Evolutionary conservation across 169 alveolate genomes (phyloP).

Genomic region (Eimeria acervulina): DNA sequence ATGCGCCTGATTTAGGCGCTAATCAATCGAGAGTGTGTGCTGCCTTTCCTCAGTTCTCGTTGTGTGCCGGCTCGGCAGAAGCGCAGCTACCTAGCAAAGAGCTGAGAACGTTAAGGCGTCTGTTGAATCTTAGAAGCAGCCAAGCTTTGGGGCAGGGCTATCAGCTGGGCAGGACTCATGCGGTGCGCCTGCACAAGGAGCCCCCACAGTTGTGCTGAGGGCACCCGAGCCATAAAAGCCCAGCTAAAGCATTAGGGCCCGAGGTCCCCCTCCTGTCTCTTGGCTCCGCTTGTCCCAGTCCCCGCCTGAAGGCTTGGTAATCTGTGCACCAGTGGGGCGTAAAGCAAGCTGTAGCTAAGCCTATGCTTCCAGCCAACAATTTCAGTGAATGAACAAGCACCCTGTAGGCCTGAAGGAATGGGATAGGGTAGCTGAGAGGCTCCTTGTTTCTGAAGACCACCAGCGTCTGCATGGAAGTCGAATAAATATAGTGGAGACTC

Average conservation of each 20-base stretch:
- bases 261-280: neutral
- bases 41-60: neutral
- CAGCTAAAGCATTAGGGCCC: neutral
- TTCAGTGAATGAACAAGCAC: neutral
- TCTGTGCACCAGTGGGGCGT: neutral
- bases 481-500: neutral
- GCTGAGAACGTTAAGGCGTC: neutral
- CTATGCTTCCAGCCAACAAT: neutral
- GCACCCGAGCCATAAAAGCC: neutral
- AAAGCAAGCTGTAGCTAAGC: neutral
- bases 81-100: neutral
- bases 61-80: neutral
- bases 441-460: neutral
- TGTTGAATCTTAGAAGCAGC: neutral
- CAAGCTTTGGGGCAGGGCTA: neutral
- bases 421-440: neutral
- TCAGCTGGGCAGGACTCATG: neutral
- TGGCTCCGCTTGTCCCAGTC: neutral
- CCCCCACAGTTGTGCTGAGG: neutral
- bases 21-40: neutral
- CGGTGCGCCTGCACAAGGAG: neutral
- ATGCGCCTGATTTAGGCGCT: neutral
- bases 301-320: neutral
- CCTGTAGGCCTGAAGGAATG: neutral
- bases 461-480: neutral